phyloP scores from a whole-genome alignment of 1,284 basidiomycete species.

The Erythrobasidium hasegawianum region DNA sequence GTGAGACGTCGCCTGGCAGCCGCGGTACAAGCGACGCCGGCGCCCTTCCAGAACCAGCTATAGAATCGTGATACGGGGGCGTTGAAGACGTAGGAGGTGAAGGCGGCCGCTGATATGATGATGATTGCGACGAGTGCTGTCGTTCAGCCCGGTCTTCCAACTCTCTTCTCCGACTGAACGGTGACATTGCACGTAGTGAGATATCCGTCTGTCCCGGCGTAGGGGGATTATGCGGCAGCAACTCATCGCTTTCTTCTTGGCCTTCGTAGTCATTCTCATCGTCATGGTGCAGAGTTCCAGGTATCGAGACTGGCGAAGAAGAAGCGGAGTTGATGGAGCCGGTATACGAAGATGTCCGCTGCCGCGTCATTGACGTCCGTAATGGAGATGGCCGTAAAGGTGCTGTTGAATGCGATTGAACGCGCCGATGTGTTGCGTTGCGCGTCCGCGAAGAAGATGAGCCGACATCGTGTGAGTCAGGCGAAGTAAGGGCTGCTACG shows the following conservation, averaged over 20 bases:
- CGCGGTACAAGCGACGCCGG: neutral
- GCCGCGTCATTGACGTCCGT: slow-evolving; percentile 38
- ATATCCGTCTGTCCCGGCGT: slow-evolving; percentile 57
- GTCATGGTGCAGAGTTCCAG: slow-evolving; percentile 6
- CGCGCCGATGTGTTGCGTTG: slow-evolving; percentile 19
- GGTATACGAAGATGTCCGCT: slow-evolving; percentile 32
- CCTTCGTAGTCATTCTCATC: slow-evolving; percentile 27
- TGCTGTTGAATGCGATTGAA: slow-evolving; percentile 14
- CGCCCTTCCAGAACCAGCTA: neutral
- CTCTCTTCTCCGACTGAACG: slow-evolving; percentile 36
- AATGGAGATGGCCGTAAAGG: slow-evolving; percentile 40
- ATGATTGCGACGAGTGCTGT: slow-evolving; percentile 16
- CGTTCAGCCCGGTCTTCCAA: slow-evolving; percentile 21
- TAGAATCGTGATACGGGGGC: slow-evolving; percentile 14
- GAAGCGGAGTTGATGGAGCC: slow-evolving; percentile 37
- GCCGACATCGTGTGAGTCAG: slow-evolving; percentile 8
- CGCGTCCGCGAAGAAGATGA: slow-evolving; percentile 3
- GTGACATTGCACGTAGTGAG: slow-evolving; percentile 50
- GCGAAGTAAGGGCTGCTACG: slow-evolving; percentile 17
- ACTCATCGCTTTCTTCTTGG: slow-evolving; percentile 39
- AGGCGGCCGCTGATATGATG: slow-evolving; percentile 5
- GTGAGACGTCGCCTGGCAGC: slow-evolving; percentile 31
- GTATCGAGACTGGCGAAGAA: slow-evolving; percentile 37
- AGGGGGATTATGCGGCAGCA: slow-evolving; percentile 55
- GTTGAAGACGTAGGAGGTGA: slow-evolving; percentile 21